A percentile compares a stretch with the other conserved stretches of the same genome.
Evolutionary conservation across 2,329 filamentous ascomycete genomes (phyloP).

Genomic region (Ophiostoma quercus): DNA sequence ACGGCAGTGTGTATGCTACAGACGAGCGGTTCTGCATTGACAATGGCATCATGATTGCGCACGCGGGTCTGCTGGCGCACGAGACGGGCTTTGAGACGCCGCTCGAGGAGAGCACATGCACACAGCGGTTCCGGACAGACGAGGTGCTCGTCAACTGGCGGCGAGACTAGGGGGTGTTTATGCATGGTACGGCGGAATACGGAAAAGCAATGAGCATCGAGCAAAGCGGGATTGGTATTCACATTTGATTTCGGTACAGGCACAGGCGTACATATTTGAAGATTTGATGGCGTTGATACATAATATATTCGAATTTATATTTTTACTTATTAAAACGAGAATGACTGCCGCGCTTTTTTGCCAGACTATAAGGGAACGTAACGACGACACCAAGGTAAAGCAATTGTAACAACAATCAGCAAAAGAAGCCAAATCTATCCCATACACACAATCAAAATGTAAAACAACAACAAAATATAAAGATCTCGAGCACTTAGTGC

Average conservation of each 20-base stretch:
- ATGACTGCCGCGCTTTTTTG: not conserved
- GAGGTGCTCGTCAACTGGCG: conserved; percentile 72
- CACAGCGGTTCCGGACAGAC: conserved; percentile 76
- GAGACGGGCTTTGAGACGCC: conserved; percentile 69
- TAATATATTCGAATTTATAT: not conserved
- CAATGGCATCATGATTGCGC: conserved; percentile 99
- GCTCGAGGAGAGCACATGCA: conserved; percentile 77
- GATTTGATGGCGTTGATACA: not conserved
- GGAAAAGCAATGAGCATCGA: not conserved
- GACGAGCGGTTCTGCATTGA: conserved; percentile 98
- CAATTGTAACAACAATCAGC: not conserved
- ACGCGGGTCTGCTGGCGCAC: conserved; percentile 83
- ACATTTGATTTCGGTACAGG: not conserved
- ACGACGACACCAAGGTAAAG: not conserved
- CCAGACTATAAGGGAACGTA: not conserved
- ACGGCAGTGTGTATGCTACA: conserved; percentile 87
- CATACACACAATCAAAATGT: not conserved
- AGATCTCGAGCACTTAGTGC: conserved; percentile 12
- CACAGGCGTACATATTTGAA: not conserved
- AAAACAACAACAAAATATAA: not conserved
- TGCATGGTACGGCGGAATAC: not conserved
- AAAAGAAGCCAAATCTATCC: not conserved
- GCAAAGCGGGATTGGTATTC: conserved; percentile 1
- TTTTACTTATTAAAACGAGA: not conserved
- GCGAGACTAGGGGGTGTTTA: conserved; percentile 47